These are phyloP conservation scores for Fonsecaea monophora DNA, from an alignment of 2,329 filamentous ascomycete genomes.

Conservation along the genomic window DNA sequence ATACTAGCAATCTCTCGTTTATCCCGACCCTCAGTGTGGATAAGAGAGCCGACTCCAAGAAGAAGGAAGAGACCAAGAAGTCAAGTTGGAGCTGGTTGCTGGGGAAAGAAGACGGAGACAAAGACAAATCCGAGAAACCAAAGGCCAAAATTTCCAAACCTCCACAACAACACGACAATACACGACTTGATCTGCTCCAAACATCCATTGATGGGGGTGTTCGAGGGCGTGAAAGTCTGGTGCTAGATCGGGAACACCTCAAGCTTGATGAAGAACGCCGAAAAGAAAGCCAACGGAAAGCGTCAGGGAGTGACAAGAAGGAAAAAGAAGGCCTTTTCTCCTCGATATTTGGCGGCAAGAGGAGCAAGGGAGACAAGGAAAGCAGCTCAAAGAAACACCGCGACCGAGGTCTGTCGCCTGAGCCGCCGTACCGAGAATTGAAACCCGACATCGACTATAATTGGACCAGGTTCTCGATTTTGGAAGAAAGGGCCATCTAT, in stretches of 20 bases:
- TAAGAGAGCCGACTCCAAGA: slow-evolving; percentile 76
- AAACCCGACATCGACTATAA: slow-evolving; percentile 92
- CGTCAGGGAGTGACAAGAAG: slow-evolving; percentile 75
- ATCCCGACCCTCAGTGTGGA: slow-evolving; percentile 80
- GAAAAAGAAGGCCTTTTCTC: slow-evolving; percentile 95
- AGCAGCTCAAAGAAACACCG: slow-evolving; percentile 74
- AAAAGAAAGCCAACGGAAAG: slow-evolving; percentile 78
- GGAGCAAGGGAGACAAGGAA: slow-evolving; percentile 76
- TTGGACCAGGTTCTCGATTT: slow-evolving; percentile 92
- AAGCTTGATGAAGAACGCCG: slow-evolving; percentile 75
- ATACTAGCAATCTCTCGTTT: slow-evolving; percentile 79
- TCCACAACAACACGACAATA: slow-evolving; percentile 72
- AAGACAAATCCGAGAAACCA: slow-evolving; percentile 67
- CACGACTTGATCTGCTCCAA: slow-evolving; percentile 84
- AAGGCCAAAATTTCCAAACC: slow-evolving; percentile 65
- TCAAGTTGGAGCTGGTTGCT: slow-evolving; percentile 82
- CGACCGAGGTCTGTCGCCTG: slow-evolving; percentile 78
- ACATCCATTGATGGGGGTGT: slow-evolving; percentile 76
- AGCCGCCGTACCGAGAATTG: slow-evolving; percentile 74
- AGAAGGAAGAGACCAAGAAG: slow-evolving; percentile 75
- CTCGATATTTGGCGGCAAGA: slow-evolving; percentile 91
- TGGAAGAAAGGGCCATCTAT: slow-evolving; percentile 96
- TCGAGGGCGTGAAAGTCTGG: slow-evolving; percentile 77
- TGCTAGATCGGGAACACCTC: slow-evolving; percentile 79
- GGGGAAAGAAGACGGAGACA: slow-evolving; percentile 71